These are phyloP conservation scores for Alternaria gansuensis DNA, from an alignment of 2,329 filamentous ascomycete genomes.

Conservation along the genomic window DNA sequence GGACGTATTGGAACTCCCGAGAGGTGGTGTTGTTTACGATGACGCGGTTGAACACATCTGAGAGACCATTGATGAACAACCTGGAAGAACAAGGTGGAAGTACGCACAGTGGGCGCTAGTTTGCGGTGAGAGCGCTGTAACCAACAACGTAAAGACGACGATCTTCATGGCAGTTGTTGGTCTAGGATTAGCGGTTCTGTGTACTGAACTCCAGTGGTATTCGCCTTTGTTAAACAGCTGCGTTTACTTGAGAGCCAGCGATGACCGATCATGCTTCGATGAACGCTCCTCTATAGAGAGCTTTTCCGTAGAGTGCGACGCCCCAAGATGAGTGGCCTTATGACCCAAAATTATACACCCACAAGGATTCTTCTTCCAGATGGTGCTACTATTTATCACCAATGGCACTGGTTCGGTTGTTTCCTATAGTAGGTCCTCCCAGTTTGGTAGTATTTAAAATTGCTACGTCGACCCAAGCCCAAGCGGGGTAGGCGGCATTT, in stretches of 20 bases:
- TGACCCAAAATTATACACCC: background rate
- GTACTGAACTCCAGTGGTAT: background rate
- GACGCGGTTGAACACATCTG: constrained; percentile 30
- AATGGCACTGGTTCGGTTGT: background rate
- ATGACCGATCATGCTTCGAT: background rate
- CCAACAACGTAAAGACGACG: background rate
- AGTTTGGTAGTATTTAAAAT: constrained; percentile 14
- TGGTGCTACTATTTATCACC: background rate
- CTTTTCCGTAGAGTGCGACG: background rate
- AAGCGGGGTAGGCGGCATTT: constrained; percentile 1
- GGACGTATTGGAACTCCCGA: constrained; percentile 32
- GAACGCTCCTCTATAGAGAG: background rate
- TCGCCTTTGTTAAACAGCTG: background rate
- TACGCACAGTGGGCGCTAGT: background rate
- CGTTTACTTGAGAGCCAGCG: background rate
- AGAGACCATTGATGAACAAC: background rate
- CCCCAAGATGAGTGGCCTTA: background rate
- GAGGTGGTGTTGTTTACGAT: constrained; percentile 33
- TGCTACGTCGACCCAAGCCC: constrained; percentile 6
- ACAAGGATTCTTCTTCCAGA: background rate
- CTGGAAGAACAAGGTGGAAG: background rate
- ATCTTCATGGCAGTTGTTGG: background rate
- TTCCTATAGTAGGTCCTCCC: background rate
- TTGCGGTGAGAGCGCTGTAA: background rate
- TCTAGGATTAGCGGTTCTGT: background rate